These are phyloP conservation scores for Wickerhamomyces sp. DNA, from an alignment of 1,139 yeast genomes.

Conservation along the genomic window DNA sequence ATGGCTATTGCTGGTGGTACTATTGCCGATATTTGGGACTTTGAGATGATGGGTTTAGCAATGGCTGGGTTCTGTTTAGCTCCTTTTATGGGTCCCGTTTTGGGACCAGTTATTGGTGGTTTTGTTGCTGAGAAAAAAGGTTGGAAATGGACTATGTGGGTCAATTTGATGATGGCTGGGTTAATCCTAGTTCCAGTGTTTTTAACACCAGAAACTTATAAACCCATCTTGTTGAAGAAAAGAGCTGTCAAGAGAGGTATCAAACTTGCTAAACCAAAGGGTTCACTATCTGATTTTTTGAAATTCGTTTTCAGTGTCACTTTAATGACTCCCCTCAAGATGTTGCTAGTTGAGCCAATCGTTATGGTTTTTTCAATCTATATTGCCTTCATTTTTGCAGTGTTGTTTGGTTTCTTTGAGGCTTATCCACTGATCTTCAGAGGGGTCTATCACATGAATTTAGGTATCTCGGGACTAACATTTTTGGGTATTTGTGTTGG, in stretches of 20 bases:
- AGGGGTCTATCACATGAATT: constrained; percentile 53
- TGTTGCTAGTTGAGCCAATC: constrained; percentile 66
- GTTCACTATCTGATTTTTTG: constrained; percentile 28
- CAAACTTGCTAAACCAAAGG: constrained; percentile 34
- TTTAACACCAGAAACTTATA: constrained; percentile 67
- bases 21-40: constrained; percentile 68
- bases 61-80: constrained; percentile 67
- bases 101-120: constrained; percentile 82
- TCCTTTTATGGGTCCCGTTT: constrained; percentile 75
- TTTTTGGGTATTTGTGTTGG: constrained; percentile 71
- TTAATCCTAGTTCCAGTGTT: constrained; percentile 53
- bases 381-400: constrained; percentile 70
- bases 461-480: constrained; percentile 63
- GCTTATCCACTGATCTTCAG: constrained; percentile 71
- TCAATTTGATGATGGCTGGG: constrained; percentile 69
- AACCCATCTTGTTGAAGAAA: constrained; percentile 49
- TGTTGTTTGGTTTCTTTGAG: constrained; percentile 72
- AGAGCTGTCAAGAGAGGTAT: constrained; percentile 60
- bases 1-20: constrained; percentile 87
- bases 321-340: constrained; percentile 56
- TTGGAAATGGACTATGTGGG: constrained; percentile 83
- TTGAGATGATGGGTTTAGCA: constrained; percentile 61
- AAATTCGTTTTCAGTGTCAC: constrained; percentile 39
- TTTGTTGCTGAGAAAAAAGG: constrained; percentile 64
- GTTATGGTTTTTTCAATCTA: constrained; percentile 63